Conservation (phyloP, 139 green algal species). For the Chlamydomonas schloesseri region DNA sequence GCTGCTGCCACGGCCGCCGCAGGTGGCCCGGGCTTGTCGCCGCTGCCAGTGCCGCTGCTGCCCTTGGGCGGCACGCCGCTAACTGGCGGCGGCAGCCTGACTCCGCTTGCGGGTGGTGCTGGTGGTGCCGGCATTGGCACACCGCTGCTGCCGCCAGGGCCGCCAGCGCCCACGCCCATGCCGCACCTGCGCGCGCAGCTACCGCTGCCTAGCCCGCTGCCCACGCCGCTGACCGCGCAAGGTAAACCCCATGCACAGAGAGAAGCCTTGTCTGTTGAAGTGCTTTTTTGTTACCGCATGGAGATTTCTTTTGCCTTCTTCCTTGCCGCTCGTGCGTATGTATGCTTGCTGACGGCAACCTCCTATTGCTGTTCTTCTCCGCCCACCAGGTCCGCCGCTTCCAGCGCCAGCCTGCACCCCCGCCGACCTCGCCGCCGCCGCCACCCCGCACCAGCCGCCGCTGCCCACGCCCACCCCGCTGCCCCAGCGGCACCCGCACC, state of each 20-base stretch:
- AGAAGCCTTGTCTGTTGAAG: not conserved
- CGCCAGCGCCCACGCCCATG: not conserved
- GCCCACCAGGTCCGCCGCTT: not conserved
- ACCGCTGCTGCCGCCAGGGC: not conserved
- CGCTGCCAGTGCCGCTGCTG: not conserved
- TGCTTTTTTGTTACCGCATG: too few species aligned
- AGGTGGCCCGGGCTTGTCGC: not conserved
- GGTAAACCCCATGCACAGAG: not conserved
- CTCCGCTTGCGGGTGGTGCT: not conserved
- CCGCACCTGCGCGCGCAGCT: not conserved
- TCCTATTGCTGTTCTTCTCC: not conserved
- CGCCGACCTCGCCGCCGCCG: not conserved
- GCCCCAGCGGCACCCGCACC: not conserved
- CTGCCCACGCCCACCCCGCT: not conserved
- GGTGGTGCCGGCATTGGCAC: not conserved
- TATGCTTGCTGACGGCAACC: too few species aligned
- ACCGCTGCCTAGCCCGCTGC: not conserved
- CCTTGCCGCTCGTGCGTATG: too few species aligned
- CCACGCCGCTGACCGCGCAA: not conserved
- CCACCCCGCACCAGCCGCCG: not conserved
- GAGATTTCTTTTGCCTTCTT: too few species aligned
- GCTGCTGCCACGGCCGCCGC: not conserved
- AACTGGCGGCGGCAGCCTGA: too few species aligned
- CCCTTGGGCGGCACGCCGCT: not conserved
- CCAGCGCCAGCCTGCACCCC: constrained; percentile 1